A percentile compares a stretch with the other conserved stretches of the same genome.
Evolutionary conservation across 2,329 filamentous ascomycete species (phyloP).

Genomic region (Claviceps digitariae): DNA sequence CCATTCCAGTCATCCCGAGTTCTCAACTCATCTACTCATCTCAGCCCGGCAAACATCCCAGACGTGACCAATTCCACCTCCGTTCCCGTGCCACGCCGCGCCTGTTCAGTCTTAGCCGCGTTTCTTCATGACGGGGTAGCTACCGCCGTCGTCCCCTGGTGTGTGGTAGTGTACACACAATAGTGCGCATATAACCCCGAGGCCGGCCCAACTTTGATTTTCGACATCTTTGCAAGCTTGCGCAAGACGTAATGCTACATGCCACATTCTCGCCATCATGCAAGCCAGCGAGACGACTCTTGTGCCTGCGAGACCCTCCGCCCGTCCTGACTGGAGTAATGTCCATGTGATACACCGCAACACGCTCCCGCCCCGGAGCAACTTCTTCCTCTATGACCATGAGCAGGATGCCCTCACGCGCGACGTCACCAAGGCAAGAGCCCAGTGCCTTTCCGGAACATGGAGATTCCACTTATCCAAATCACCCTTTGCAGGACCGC

Average conservation of each 20-base stretch:
- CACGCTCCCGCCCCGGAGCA: constrained; percentile 40
- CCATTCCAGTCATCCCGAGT: too few species aligned
- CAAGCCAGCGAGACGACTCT: background rate
- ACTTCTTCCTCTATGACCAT: constrained; percentile 39
- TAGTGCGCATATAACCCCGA: background rate
- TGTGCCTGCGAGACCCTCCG: background rate
- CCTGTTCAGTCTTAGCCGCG: background rate
- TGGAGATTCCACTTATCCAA: constrained; percentile 40
- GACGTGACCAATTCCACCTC: background rate
- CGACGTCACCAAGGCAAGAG: constrained; percentile 25
- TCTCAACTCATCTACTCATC: too few species aligned
- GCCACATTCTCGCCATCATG: background rate
- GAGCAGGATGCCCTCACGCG: constrained; percentile 33
- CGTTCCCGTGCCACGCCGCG: background rate
- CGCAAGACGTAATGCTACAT: background rate
- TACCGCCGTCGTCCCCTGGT: background rate
- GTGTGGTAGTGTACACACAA: background rate
- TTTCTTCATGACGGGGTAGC: background rate
- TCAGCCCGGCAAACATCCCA: too few species aligned
- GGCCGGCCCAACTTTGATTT: background rate
- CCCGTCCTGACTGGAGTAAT: constrained; percentile 46
- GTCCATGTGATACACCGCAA: constrained; percentile 45
- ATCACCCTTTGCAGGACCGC: constrained; percentile 32
- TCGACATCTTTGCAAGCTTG: background rate
- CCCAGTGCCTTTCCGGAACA: constrained; percentile 33